phyloP scores from a whole-genome alignment of 768 basidiomycete species.

The Suillus occidentalis region DNA sequence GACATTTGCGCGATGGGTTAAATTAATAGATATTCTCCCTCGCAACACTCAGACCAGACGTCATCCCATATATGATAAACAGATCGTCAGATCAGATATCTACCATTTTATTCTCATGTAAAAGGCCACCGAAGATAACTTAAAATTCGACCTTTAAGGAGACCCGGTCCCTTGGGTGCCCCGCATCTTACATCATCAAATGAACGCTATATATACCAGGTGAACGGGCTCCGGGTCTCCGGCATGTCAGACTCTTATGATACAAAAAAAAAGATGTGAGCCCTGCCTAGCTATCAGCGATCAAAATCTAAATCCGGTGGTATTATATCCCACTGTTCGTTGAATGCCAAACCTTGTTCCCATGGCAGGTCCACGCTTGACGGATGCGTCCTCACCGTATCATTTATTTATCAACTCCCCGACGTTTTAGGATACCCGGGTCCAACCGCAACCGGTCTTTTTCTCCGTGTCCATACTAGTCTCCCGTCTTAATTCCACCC shows the following conservation, averaged over 20 bases:
- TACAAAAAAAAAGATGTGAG: too few relatives aligned
- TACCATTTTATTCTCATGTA: too few relatives aligned
- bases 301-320: neutral
- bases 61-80: neutral
- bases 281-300: constrained; percentile 3
- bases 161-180: neutral
- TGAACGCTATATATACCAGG: constrained; percentile 2
- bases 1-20: neutral
- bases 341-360: constrained; percentile 2
- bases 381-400: neutral
- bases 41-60: neutral
- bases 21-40: neutral
- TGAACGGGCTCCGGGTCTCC: neutral
- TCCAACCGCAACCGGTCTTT: too few relatives aligned
- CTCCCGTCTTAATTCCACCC: constrained; percentile 3
- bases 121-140: too few relatives aligned
- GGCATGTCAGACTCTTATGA: too few relatives aligned
- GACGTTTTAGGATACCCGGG: constrained; percentile 1
- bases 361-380: constrained; percentile 4
- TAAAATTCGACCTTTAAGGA: neutral
- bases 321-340: neutral
- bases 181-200: constrained; percentile 6
- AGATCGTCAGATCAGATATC: neutral
- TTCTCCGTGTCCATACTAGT: neutral
- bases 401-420: too few relatives aligned